Conservation (phyloP, 805 yeast genomes). For the Starmerella bombicola region DNA sequence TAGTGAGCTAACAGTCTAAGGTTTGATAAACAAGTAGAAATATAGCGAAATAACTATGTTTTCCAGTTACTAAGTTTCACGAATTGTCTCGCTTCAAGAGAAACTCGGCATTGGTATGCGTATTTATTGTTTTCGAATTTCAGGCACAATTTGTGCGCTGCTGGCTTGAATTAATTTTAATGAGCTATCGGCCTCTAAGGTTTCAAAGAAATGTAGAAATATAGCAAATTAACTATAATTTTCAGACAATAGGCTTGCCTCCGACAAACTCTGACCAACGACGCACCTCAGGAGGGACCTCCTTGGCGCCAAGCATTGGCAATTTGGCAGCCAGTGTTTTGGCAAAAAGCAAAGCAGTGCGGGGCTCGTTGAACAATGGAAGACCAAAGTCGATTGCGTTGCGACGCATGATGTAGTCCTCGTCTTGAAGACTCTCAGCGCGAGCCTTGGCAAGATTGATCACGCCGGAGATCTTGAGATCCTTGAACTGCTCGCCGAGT, state of each 20-base stretch:
- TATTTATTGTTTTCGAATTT: too few relatives aligned
- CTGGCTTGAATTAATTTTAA: too few relatives aligned
- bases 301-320: constrained; percentile 38
- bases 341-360: constrained; percentile 80
- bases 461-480: constrained; percentile 71
- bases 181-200: too few relatives aligned
- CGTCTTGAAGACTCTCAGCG: constrained; percentile 73
- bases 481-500: constrained; percentile 84
- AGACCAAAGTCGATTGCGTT: constrained; percentile 97
- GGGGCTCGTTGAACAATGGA: constrained; percentile 93
- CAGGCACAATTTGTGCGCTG: too few relatives aligned
- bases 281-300: constrained; percentile 71
- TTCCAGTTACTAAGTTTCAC: too few relatives aligned
- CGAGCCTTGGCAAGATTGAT: constrained; percentile 84
- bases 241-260: constrained; percentile 59
- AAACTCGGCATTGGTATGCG: too few relatives aligned
- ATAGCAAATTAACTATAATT: background rate
- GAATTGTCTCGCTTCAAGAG: too few relatives aligned
- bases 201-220: background rate
- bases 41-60: too few relatives aligned
- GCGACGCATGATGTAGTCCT: constrained; percentile 96
- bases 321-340: constrained; percentile 64
- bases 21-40: too few relatives aligned
- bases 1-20: too few relatives aligned
- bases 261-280: constrained; percentile 97